Evolutionary conservation across 257 asterid genomes (phyloP), one percentile per base, ranked within the genome.

Genomic region (Cruciata laevipes): DNA sequence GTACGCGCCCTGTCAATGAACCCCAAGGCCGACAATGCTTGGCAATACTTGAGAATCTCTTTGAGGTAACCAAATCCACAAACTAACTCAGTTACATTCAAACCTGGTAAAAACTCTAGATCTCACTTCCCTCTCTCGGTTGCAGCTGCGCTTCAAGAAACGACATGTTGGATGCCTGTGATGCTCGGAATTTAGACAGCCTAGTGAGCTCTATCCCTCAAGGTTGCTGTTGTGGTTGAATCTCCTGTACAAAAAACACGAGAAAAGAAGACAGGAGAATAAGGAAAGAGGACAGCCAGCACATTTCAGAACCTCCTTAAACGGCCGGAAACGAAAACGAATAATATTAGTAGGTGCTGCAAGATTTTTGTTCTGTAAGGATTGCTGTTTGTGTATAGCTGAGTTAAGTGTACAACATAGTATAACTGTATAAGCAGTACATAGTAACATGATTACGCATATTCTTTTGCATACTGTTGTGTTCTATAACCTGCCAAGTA

Each of bases 11-110:
- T 90, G 61, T 81, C 89, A 0, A 90, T 94, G 98, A 94, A 94
- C 80, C 99, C 99, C 8, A 91, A 91, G 85, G 99, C 99, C 3
- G 98, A 89, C 66, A 90, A 94, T 69, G 98, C 96, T 38, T 94
- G 99, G 99, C 99, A 90, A 67, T 94, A 91, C 83, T 75, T 94
- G 87, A 81, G 98, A 83, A 89, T 94, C 67, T 90, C 98, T 18
- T 73, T 91, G 82, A 89, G 98, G 98, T 90, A 87, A 33, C 58
- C 67, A 27, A 11, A 65, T 31, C 13, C 42, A 53, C 51, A 18
- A 69, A 51, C 56, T 17, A n/a, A 49, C 31, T 60, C 37, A 17
- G 63, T 32, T 42, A n/a, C 32, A 0, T 3, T 4, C 13, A 9
- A n/a, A 16, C 56, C 40, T 63, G 9, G n/a, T 2, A 66, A 67